Evolutionary conservation across 192 early-diverging fungal genomes (phyloP).

Genomic region (Dissophora ornata): DNA sequence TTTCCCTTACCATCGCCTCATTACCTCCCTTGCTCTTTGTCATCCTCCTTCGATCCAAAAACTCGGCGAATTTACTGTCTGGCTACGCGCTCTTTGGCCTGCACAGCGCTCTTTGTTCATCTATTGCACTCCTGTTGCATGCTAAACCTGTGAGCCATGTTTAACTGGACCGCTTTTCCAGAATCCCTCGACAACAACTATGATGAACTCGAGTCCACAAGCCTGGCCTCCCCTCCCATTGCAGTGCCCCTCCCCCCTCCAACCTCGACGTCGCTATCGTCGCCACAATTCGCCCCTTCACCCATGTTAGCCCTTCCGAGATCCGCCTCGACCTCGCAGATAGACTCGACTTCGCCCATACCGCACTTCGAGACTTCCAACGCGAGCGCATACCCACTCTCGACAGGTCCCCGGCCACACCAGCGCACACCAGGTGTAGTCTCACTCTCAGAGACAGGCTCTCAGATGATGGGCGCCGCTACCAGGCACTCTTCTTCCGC

Average conservation of each 20-base stretch:
- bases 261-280: background rate
- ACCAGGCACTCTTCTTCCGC: background rate
- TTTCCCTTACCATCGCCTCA: background rate
- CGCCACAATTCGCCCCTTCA: slow-evolving; percentile 6
- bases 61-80: too few relatives aligned
- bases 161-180: slow-evolving; percentile 41
- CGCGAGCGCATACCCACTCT: background rate
- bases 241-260: background rate
- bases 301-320: slow-evolving; percentile 28
- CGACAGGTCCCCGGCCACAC: slow-evolving; percentile 17
- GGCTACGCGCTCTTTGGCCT: too few relatives aligned
- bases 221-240: slow-evolving; percentile 9
- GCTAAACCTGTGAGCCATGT: slow-evolving; percentile 18
- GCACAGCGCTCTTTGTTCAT: background rate
- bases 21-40: background rate
- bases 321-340: slow-evolving; percentile 41
- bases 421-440: slow-evolving; percentile 14
- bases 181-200: slow-evolving; percentile 52
- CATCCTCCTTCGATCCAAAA: background rate
- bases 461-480: slow-evolving; percentile 4
- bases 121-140: background rate
- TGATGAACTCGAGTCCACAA: slow-evolving; percentile 34
- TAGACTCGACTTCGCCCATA: slow-evolving; percentile 24
- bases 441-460: slow-evolving; percentile 27
- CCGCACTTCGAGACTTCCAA: slow-evolving; percentile 15